phyloP scores from a whole-genome alignment of 2,329 filamentous ascomycete species.

The Colletotrichum phormii region DNA sequence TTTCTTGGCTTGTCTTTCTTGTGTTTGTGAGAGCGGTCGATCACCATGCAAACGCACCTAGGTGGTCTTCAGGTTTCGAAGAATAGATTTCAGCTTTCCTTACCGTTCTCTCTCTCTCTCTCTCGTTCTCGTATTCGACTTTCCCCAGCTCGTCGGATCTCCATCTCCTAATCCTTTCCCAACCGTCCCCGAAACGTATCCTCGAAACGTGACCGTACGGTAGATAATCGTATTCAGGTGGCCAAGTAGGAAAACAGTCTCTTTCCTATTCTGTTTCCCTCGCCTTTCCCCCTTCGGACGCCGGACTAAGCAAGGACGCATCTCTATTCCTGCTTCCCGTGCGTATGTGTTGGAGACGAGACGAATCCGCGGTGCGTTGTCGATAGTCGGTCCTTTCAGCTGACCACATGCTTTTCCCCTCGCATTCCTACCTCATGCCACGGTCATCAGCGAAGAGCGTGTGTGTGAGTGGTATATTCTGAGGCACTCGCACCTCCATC shows the following conservation, averaged over 20 bases:
- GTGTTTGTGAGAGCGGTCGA: background rate
- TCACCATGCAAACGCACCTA: background rate
- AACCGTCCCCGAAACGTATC: background rate
- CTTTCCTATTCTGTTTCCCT: background rate
- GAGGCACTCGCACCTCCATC: background rate
- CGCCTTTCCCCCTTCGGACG: background rate
- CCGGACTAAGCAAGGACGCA: background rate
- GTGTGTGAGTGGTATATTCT: background rate
- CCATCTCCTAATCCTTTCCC: background rate
- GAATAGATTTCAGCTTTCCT: too few relatives aligned
- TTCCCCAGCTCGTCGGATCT: background rate
- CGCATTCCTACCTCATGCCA: background rate
- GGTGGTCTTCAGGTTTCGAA: too few relatives aligned
- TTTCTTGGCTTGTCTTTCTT: background rate
- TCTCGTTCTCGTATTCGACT: background rate
- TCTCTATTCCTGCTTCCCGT: background rate
- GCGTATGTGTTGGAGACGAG: background rate
- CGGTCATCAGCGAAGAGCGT: background rate
- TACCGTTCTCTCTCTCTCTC: too few relatives aligned
- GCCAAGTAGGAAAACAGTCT: too few relatives aligned
- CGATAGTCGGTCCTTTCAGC: background rate
- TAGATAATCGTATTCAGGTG: too few relatives aligned
- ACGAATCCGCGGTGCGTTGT: background rate
- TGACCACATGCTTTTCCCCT: background rate
- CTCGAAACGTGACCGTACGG: background rate